phyloP scores from a whole-genome alignment of 306 rosid genomes.

The Vigna angularis region DNA sequence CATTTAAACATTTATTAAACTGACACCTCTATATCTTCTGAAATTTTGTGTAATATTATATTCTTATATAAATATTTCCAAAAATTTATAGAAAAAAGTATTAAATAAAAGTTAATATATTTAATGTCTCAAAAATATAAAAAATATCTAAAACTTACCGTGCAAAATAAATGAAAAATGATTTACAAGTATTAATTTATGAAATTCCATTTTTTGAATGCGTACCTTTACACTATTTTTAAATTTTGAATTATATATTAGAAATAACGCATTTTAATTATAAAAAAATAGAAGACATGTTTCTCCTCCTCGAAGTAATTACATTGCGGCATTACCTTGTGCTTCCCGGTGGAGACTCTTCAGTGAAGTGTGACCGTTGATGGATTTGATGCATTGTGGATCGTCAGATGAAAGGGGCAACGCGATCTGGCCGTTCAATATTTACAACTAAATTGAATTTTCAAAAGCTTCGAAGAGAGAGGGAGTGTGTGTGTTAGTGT shows the following conservation, averaged over 20 bases:
- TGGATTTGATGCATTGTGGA: neutral
- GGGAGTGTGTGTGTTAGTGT: slow-evolving; percentile 61
- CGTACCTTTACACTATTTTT: neutral
- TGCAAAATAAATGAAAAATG: neutral
- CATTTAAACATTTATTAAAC: neutral
- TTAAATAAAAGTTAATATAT: neutral
- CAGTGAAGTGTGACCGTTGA: slow-evolving; percentile 69
- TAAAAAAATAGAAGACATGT: neutral
- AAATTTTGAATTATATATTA: neutral
- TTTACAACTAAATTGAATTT: slow-evolving; percentile 81
- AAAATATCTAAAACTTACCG: neutral
- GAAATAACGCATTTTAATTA: neutral
- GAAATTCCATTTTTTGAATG: neutral
- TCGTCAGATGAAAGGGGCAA: slow-evolving; percentile 54
- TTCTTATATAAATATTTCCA: neutral
- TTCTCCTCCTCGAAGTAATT: neutral
- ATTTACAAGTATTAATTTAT: neutral
- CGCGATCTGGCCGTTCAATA: slow-evolving; percentile 72
- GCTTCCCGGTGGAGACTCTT: neutral
- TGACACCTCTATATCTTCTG: neutral
- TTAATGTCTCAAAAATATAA: neutral
- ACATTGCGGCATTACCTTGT: neutral
- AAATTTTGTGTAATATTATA: no score
- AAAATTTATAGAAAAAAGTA: neutral
- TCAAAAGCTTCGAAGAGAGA: slow-evolving; percentile 91